Evolutionary conservation across 495 filamentous ascomycete genomes (phyloP).

Genomic region (Penicillium subrubescens): DNA sequence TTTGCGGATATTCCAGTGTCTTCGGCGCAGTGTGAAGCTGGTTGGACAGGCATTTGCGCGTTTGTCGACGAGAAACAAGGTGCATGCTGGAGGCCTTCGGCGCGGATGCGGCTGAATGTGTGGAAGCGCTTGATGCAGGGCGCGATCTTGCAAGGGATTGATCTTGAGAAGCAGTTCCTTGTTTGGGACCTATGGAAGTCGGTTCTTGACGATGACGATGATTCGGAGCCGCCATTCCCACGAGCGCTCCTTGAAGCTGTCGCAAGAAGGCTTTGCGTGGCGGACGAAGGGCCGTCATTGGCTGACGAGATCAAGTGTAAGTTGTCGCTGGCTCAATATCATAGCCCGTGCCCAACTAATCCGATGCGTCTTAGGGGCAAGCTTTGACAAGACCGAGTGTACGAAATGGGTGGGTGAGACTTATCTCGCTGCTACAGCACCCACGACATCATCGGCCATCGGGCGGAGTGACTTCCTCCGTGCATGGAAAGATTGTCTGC

Average conservation of each 20-base stretch:
- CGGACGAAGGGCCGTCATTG: conserved; percentile 22
- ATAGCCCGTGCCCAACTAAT: neutral
- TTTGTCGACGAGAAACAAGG: conserved; percentile 40
- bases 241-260: conserved; percentile 46
- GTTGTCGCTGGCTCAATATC: conserved; percentile 14
- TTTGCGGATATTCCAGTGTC: conserved; percentile 51
- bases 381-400: conserved; percentile 47
- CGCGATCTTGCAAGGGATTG: conserved; percentile 45
- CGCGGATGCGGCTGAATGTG: conserved; percentile 41
- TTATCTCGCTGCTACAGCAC: conserved; percentile 52
- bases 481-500: conserved; percentile 59
- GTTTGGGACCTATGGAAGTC: conserved; percentile 51
- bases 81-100: conserved; percentile 45
- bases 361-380: conserved; percentile 39
- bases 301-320: conserved; percentile 42
- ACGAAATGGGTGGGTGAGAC: conserved; percentile 54
- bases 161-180: conserved; percentile 50
- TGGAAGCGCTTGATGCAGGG: conserved; percentile 52
- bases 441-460: conserved; percentile 34
- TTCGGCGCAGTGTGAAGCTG: conserved; percentile 43
- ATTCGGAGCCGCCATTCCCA: conserved; percentile 37
- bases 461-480: conserved; percentile 52
- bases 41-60: conserved; percentile 52
- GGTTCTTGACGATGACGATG: conserved; percentile 46
- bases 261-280: conserved; percentile 39